Evolutionary conservation across 2,329 filamentous ascomycete genomes (phyloP), one percentile per base, ranked within the genome.

Genomic region (Penicillium sp.): DNA sequence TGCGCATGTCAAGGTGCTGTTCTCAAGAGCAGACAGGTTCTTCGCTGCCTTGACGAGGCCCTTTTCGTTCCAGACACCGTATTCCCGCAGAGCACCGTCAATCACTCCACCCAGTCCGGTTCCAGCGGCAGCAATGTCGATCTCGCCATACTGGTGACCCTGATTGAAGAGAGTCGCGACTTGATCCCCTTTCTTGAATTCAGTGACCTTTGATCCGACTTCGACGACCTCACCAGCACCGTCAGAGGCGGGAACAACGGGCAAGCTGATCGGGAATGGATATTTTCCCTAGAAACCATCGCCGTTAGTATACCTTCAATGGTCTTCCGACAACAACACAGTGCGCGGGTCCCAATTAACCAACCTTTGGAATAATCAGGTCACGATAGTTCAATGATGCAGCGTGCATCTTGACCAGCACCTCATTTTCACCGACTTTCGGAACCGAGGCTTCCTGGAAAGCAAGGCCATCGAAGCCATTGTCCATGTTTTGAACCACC

Each of bases 51-150:
- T 67, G 11, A 87, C 81, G 3, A 90, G 69, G 2, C 83, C 84
- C 14, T 61, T 74, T 66, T 87, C 80, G 42, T 76, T 71, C 57
- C 84, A 87, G 8, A 77, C 74, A 42, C 68, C 83, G 48, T 83
- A 79, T 50, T 82, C 70, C 30, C 82, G 75, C 16, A 90, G 71
- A 0, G 74, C 75, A 41, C 85, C 85, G 52, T 88, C 77, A 1
- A 83, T 39, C 8, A 70, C 70, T 32, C 82, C 84, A 37, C 85
- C 85, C 1, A 88, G 73, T 2, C 82, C 82, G 1, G 77, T 78
- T 0, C 43, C 37, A 4, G 65, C 39, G 16, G 61, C 65, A 30
- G 70, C 31, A 4, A 30, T 6, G 32, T 62, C 55, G 12, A 77
- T 58, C 2, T 65, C 64, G 29, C 73, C 75, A 16, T 65, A 73